These are phyloP conservation scores for Chimonanthus praecox DNA, from an alignment of 164 flowering plant genomes.

Conservation along the genomic window DNA sequence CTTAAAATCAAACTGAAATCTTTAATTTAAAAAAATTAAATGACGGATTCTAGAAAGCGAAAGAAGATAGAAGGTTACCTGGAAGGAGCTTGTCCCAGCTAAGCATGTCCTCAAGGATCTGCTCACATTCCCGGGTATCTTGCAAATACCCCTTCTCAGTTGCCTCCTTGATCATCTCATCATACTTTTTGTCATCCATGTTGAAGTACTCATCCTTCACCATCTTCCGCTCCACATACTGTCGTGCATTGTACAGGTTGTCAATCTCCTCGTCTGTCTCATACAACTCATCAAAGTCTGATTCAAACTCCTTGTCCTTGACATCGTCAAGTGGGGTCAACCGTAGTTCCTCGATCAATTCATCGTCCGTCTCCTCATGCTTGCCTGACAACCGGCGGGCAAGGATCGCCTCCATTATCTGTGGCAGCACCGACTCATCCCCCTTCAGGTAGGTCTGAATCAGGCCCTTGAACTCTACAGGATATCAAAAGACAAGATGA, in stretches of 20 bases:
- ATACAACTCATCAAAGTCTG: conserved; percentile 50
- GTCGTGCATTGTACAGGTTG: conserved; percentile 56
- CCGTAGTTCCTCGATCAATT: conserved; percentile 47
- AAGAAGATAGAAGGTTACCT: conserved; percentile 33
- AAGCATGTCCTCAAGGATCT: conserved; percentile 79
- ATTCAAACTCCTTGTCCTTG: conserved; percentile 49
- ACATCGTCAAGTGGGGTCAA: conserved; percentile 43
- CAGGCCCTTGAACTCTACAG: conserved; percentile 43
- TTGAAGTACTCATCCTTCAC: conserved; percentile 49
- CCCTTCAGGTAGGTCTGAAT: conserved; percentile 57
- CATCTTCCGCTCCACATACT: conserved; percentile 50
- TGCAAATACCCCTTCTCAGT: conserved; percentile 49
- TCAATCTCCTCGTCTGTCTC: conserved; percentile 80
- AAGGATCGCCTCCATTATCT: conserved; percentile 52
- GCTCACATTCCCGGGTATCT: conserved; percentile 72
- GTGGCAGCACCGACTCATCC: conserved; percentile 47
- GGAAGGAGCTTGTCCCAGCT: conserved; percentile 94
- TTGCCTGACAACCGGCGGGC: conserved; percentile 45
- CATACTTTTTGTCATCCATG: conserved; percentile 77
- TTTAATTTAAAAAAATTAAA: no score
- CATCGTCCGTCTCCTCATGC: conserved; percentile 76
- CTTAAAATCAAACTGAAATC: no score
- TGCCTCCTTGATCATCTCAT: conserved; percentile 66
- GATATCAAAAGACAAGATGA: no score
- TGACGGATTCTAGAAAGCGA: background rate